Evolutionary conservation across 495 filamentous ascomycete genomes (phyloP).

Genomic region (Penicillium dipodomyicola): DNA sequence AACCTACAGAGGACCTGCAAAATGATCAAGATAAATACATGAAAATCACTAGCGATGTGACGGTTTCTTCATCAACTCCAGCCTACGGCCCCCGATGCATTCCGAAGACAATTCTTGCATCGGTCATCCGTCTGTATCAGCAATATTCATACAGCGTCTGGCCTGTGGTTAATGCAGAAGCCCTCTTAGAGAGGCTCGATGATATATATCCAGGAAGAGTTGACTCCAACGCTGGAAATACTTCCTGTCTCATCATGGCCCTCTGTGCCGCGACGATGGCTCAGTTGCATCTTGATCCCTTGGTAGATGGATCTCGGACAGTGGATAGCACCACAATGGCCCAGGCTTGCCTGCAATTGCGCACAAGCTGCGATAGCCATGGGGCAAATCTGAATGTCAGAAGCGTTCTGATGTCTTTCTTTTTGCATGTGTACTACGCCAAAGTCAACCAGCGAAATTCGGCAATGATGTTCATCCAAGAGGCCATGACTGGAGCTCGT

Average conservation of each 20-base stretch:
- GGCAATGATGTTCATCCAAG: slow-evolving; percentile 36
- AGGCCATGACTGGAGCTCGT: slow-evolving; percentile 27
- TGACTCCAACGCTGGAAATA: slow-evolving; percentile 3
- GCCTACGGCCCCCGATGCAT: slow-evolving; percentile 2
- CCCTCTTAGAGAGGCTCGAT: slow-evolving; percentile 19
- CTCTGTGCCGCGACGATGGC: slow-evolving; percentile 38
- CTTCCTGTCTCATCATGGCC: slow-evolving; percentile 25
- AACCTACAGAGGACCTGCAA: neutral
- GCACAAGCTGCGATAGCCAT: slow-evolving; percentile 10
- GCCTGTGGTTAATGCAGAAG: slow-evolving; percentile 29
- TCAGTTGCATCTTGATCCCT: slow-evolving; percentile 29
- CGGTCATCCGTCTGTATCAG: slow-evolving; percentile 25
- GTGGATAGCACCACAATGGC: slow-evolving; percentile 26
- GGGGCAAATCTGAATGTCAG: slow-evolving; percentile 19
- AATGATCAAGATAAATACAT: neutral
- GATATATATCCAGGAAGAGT: slow-evolving; percentile 12
- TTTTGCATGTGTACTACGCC: slow-evolving; percentile 38
- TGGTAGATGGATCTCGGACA: slow-evolving; percentile 2
- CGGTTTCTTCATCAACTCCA: neutral
- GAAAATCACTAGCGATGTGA: neutral
- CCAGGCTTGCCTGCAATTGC: slow-evolving; percentile 24
- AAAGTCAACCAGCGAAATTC: slow-evolving; percentile 31
- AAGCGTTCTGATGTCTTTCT: slow-evolving; percentile 30
- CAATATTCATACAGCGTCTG: slow-evolving; percentile 33
- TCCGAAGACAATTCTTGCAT: slow-evolving; percentile 12